Percentiles rank a stretch among this genome's conserved stretches.
Conservation (phyloP, 306 rosid genomes). For the Betula pendula region DNA sequence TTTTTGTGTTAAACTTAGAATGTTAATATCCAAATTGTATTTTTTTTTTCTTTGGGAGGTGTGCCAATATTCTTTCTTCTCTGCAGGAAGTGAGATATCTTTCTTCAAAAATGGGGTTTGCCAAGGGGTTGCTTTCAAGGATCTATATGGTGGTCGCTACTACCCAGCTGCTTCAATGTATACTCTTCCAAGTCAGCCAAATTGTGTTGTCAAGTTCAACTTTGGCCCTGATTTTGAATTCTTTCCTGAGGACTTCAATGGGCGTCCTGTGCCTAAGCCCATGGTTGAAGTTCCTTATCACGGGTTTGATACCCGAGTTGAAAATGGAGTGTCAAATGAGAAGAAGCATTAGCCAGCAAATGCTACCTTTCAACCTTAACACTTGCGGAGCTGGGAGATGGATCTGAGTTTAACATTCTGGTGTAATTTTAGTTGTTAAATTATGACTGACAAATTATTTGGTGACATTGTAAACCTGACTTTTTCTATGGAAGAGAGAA, state of each 20-base stretch:
- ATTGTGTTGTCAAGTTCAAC: slow-evolving; percentile 89
- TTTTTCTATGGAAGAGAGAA: slow-evolving; percentile 25
- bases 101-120: slow-evolving; percentile 87
- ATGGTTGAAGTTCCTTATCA: slow-evolving; percentile 88
- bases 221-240: slow-evolving; percentile 86
- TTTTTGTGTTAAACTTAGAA: background rate
- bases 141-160: slow-evolving; percentile 85
- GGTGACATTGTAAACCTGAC: slow-evolving; percentile 42
- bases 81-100: slow-evolving; percentile 89
- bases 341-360: slow-evolving; percentile 46
- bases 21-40: background rate
- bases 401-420: slow-evolving; percentile 32
- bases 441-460: slow-evolving; percentile 32
- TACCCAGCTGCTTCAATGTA: slow-evolving; percentile 97
- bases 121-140: slow-evolving; percentile 91
- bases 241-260: slow-evolving; percentile 67
- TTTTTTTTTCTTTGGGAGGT: slow-evolving; percentile 9
- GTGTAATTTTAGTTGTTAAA: slow-evolving; percentile 35
- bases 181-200: slow-evolving; percentile 87
- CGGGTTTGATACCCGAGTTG: slow-evolving; percentile 66
- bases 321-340: slow-evolving; percentile 64
- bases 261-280: slow-evolving; percentile 68
- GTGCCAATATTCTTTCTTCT: slow-evolving; percentile 22
- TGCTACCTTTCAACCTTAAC: background rate
- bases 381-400: too few species aligned